Conservation (phyloP, 2,329 filamentous ascomycete genomes). For the Hypoxylon sp. region DNA sequence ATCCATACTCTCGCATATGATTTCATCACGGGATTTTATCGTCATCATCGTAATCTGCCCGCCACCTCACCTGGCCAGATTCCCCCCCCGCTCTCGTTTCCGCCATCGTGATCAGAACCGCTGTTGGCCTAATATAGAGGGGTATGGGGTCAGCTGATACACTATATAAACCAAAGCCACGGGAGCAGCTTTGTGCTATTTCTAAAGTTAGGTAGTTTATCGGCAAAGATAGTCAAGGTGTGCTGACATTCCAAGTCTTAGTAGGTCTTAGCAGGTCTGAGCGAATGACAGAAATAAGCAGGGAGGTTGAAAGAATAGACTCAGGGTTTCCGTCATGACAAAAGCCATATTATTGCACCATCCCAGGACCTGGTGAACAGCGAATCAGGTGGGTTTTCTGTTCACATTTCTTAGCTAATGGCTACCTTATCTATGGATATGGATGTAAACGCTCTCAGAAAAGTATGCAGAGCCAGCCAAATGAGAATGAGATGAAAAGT, state of each 20-base stretch:
- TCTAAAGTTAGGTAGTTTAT: conserved; percentile 8
- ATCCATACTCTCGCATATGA: conserved; percentile 34
- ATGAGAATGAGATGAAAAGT: too few relatives aligned
- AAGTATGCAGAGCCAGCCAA: too few relatives aligned
- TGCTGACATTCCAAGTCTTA: background rate
- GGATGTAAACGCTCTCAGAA: background rate
- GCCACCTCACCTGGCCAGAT: conserved; percentile 40
- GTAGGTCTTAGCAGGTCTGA: too few relatives aligned
- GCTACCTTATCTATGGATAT: background rate
- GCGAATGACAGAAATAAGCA: background rate
- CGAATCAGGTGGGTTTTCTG: conserved; percentile 11
- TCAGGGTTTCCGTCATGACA: conserved; percentile 20
- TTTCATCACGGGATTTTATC: conserved; percentile 38
- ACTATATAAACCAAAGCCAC: conserved; percentile 24
- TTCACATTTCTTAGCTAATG: background rate
- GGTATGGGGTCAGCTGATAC: conserved; percentile 38
- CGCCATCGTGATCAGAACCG: conserved; percentile 33
- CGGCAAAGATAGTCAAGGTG: conserved; percentile 8
- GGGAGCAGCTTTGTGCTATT: conserved; percentile 28
- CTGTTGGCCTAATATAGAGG: conserved; percentile 3
- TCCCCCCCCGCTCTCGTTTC: conserved; percentile 23
- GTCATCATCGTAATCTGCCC: conserved; percentile 38
- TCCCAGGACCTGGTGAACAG: conserved; percentile 1
- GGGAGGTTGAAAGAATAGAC: conserved; percentile 9
- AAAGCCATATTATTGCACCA: conserved; percentile 32